Conservation (phyloP, 2,329 filamentous ascomycete species). For the Beauveria brongniartii region DNA sequence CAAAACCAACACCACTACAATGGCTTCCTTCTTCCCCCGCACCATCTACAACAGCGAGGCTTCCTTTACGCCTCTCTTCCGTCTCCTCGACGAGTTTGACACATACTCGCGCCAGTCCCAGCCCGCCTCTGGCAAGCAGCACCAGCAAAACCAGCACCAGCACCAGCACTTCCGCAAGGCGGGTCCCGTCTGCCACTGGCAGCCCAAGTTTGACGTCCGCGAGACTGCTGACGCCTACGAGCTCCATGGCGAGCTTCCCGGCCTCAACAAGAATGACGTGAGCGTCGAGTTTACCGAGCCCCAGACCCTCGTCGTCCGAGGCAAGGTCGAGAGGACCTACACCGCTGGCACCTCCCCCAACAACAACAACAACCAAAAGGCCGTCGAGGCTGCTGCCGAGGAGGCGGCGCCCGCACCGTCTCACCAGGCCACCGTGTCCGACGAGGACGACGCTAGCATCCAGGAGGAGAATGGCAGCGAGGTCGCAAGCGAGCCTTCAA, state of each 20-base stretch:
- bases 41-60: constrained; percentile 40
- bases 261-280: constrained; percentile 65
- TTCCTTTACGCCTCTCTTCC: constrained; percentile 54
- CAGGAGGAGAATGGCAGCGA: constrained; percentile 22
- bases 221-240: constrained; percentile 63
- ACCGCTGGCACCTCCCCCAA: constrained; percentile 43
- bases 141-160: constrained; percentile 15
- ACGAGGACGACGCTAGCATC: constrained; percentile 36
- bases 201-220: constrained; percentile 70
- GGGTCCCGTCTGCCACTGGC: constrained; percentile 46
- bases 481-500: constrained; percentile 22
- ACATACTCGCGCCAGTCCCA: constrained; percentile 38
- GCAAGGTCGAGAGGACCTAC: constrained; percentile 57
- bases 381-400: constrained; percentile 41
- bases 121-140: neutral
- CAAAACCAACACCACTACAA: constrained; percentile 31
- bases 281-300: constrained; percentile 71
- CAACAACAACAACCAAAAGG: constrained; percentile 17
- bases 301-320: constrained; percentile 64
- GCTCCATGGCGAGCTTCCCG: constrained; percentile 72
- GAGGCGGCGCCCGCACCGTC: constrained; percentile 29
- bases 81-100: constrained; percentile 56
- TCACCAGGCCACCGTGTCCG: constrained; percentile 58
- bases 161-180: constrained; percentile 18
- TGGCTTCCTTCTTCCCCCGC: constrained; percentile 54